Evolutionary conservation across 345 rosid genomes (phyloP).

Genomic region (Isatis tinctoria): DNA sequence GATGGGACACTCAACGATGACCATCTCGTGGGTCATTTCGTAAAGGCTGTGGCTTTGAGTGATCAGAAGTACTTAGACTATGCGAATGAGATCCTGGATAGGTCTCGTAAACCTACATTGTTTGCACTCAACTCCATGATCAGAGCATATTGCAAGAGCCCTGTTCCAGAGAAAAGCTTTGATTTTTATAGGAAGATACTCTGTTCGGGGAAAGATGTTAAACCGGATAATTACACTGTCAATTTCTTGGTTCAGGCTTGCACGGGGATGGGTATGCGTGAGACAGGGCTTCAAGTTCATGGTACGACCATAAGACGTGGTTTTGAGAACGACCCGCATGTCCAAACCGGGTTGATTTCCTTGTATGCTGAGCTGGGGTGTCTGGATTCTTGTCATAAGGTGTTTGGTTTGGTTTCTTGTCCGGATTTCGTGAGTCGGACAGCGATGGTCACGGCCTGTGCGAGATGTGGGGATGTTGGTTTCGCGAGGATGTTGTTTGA

Average conservation of each 20-base stretch:
- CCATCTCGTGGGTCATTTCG: conserved; percentile 47
- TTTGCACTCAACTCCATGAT: conserved; percentile 58
- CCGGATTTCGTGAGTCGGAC: conserved; percentile 62
- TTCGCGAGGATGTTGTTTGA: conserved; percentile 52
- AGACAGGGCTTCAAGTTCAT: conserved; percentile 41
- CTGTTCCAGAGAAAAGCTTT: conserved; percentile 41
- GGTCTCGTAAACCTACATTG: conserved; percentile 42
- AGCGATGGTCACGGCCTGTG: conserved; percentile 58
- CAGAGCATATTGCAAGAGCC: conserved; percentile 52
- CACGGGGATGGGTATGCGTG: conserved; percentile 31
- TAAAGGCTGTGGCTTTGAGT: conserved; percentile 45
- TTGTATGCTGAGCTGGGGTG: conserved; percentile 54
- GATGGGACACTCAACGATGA: conserved; percentile 40
- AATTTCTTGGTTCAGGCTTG: conserved; percentile 55
- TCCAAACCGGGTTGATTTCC: conserved; percentile 51
- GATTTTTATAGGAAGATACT: conserved; percentile 37
- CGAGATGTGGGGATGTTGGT: conserved; percentile 49
- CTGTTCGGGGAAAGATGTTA: conserved; percentile 19
- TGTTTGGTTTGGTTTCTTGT: conserved; percentile 34
- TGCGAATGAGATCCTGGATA: conserved; percentile 42
- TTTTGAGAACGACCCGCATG: conserved; percentile 51
- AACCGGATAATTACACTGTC: conserved; percentile 59
- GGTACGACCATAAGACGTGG: conserved; percentile 44
- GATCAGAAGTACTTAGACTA: conserved; percentile 43
- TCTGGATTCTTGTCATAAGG: conserved; percentile 37